phyloP scores from a whole-genome alignment of 345 rosid species.

The Erysimum cheiranthoides region DNA sequence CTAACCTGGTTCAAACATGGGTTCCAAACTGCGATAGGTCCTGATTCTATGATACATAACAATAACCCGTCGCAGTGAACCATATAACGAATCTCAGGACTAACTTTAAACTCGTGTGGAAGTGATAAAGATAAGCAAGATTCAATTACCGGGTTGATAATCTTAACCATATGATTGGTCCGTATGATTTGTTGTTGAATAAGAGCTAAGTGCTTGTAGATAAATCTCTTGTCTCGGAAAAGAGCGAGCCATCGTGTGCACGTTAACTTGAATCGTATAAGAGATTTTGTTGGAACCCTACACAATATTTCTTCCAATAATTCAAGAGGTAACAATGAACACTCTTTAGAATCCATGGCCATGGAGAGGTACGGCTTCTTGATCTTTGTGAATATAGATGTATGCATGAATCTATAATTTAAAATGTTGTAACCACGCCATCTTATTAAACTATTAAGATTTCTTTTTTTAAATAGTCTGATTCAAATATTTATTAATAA shows the following conservation, averaged over 20 bases:
- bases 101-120: conserved; percentile 20
- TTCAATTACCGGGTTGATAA: conserved; percentile 16
- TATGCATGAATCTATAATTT: conserved; percentile 2
- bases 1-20: conserved; percentile 34
- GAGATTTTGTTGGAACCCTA: conserved; percentile 34
- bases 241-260: conserved; percentile 33
- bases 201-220: conserved; percentile 33
- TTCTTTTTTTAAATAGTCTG: neutral
- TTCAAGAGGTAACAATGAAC: conserved; percentile 22
- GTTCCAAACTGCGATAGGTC: conserved; percentile 27
- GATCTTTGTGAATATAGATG: conserved; percentile 2
- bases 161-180: conserved; percentile 2
- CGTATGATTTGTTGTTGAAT: conserved; percentile 12
- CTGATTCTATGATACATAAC: conserved; percentile 29
- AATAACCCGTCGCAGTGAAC: conserved; percentile 32
- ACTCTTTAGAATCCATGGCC: conserved; percentile 31
- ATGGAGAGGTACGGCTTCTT: neutral
- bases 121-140: conserved; percentile 19
- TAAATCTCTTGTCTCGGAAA: conserved; percentile 27
- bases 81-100: conserved; percentile 2
- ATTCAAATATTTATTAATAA: conserved; percentile 1
- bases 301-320: conserved; percentile 30
- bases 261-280: conserved; percentile 29
- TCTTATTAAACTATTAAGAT: neutral
- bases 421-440: neutral